Percentiles rank a stretch among this genome's conserved stretches.
Evolutionary conservation across 169 alveolate genomes (phyloP).

Genomic region (Cryptosporidium canis): DNA sequence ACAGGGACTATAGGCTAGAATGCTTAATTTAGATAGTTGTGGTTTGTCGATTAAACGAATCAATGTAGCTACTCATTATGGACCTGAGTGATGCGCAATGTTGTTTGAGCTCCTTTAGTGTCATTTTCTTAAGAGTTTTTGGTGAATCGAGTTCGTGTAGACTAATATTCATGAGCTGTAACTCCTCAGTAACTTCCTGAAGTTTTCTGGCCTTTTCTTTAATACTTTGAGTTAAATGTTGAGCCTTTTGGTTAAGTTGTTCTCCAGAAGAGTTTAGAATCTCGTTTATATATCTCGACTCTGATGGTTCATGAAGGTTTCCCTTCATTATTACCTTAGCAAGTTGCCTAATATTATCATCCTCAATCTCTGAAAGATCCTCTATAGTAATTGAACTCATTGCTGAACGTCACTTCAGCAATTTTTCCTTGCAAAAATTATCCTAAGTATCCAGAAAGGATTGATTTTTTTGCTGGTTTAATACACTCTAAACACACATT

Average conservation of each 20-base stretch:
- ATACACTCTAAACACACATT: not conserved
- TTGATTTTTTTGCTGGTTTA: not conserved
- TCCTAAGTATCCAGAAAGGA: not conserved
- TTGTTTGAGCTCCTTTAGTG: conserved; percentile 40
- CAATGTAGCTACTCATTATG: conserved; percentile 34
- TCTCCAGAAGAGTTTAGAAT: conserved; percentile 35
- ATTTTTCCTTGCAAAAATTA: not conserved
- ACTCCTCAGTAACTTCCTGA: conserved; percentile 42
- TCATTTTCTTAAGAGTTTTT: conserved; percentile 24
- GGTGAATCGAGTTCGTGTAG: conserved; percentile 39
- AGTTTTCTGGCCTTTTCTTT: conserved; percentile 34
- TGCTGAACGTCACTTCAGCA: not conserved
- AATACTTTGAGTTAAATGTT: conserved; percentile 44
- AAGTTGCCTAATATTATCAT: conserved; percentile 43
- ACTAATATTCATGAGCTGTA: conserved; percentile 27
- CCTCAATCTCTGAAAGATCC: conserved; percentile 5
- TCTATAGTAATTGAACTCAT: not conserved
- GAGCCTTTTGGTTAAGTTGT: conserved; percentile 24
- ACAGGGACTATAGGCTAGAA: not conserved
- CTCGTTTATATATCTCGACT: conserved; percentile 13
- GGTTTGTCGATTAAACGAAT: not conserved
- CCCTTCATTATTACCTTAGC: conserved; percentile 18
- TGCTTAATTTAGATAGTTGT: not conserved
- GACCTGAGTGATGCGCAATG: conserved; percentile 35
- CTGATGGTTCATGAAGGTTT: not conserved